Evolutionary conservation across 192 early-diverging fungal genomes (phyloP).

Genomic region (Dissophora globulifera): DNA sequence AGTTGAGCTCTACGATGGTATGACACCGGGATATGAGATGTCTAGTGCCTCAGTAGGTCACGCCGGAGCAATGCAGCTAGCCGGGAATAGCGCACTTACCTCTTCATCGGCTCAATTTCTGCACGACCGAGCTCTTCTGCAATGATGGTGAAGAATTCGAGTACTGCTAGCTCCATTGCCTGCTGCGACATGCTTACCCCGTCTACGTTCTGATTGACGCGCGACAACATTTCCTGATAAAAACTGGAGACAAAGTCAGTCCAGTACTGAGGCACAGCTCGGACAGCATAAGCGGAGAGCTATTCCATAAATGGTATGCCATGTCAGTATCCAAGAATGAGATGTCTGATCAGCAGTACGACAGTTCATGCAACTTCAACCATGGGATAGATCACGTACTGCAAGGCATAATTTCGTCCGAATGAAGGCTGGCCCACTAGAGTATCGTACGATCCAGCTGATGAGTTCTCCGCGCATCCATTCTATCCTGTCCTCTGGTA

Average conservation of each 20-base stretch:
- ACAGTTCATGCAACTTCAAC: background rate
- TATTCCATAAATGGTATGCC: too few relatives aligned
- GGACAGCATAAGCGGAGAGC: constrained; percentile 62
- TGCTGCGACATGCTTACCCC: constrained; percentile 19
- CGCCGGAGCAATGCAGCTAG: too few relatives aligned
- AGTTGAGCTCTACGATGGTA: constrained; percentile 43
- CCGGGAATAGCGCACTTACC: constrained; percentile 50
- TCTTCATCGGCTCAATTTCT: constrained; percentile 56
- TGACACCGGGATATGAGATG: too few relatives aligned
- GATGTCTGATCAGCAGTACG: too few relatives aligned
- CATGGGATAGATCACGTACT: constrained; percentile 41
- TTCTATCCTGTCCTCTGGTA: constrained; percentile 61
- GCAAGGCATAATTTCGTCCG: constrained; percentile 65
- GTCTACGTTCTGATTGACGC: constrained; percentile 36
- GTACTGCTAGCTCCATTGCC: constrained; percentile 46
- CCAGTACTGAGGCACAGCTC: constrained; percentile 61
- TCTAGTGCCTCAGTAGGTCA: too few relatives aligned
- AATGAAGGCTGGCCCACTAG: constrained; percentile 60
- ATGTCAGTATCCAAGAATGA: too few relatives aligned
- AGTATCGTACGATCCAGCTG: constrained; percentile 56
- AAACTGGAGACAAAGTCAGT: constrained; percentile 58
- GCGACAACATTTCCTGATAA: constrained; percentile 50
- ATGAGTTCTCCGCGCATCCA: constrained; percentile 63
- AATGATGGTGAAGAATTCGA: constrained; percentile 65
- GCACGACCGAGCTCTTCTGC: constrained; percentile 64